phyloP scores from a whole-genome alignment of 805 yeast species.

The Clavispora carvajalis region DNA sequence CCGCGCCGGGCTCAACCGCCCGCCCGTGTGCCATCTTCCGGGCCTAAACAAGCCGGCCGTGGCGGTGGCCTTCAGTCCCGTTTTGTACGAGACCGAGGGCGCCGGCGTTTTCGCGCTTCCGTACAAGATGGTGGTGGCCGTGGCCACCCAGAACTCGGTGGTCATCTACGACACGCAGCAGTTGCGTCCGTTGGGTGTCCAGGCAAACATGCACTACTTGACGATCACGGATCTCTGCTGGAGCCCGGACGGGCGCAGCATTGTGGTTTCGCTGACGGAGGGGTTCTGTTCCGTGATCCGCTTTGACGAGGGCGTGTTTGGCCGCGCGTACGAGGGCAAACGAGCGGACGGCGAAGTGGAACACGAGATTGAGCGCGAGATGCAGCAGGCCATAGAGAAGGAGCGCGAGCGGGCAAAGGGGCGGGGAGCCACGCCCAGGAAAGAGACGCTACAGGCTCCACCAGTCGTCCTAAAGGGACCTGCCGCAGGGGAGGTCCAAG shows the following conservation, averaged over 20 bases:
- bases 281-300: constrained; percentile 78
- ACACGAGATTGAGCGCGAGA: too few relatives aligned
- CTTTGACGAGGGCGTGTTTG: constrained; percentile 52
- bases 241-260: constrained; percentile 67
- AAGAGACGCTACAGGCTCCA: too few relatives aligned
- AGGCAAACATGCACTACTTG: constrained; percentile 79
- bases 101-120: constrained; percentile 50
- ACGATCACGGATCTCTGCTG: constrained; percentile 84
- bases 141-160: constrained; percentile 87
- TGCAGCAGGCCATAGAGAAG: too few relatives aligned
- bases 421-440: too few relatives aligned
- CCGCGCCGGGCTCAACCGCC: constrained; percentile 57
- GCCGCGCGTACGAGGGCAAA: constrained; percentile 31
- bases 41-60: constrained; percentile 80
- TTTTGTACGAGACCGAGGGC: constrained; percentile 33
- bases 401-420: too few relatives aligned
- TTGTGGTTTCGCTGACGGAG: constrained; percentile 81
- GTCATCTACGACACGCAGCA: constrained; percentile 76
- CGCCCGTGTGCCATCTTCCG: constrained; percentile 77
- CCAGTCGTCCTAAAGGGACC: too few relatives aligned
- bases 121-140: constrained; percentile 82
- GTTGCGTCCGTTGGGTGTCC: constrained; percentile 62
- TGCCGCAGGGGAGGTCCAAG: too few relatives aligned
- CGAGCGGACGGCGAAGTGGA: too few relatives aligned
- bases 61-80: constrained; percentile 74